Evolutionary conservation across 805 yeast species (phyloP).

Genomic region (Wickerhamiella shivajii): DNA sequence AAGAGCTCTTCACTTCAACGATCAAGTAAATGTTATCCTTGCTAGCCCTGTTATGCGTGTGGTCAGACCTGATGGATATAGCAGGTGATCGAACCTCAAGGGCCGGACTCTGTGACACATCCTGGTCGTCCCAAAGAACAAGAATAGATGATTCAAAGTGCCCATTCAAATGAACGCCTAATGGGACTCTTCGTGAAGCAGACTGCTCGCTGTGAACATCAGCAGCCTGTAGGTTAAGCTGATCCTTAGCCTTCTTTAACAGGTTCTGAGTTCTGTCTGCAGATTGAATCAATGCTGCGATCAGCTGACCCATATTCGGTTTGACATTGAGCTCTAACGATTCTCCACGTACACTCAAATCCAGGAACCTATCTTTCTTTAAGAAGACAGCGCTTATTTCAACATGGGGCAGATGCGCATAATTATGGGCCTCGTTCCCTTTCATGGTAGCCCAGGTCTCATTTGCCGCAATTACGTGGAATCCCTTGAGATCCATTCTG

Average conservation of each 20-base stretch:
- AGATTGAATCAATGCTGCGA: constrained; percentile 35
- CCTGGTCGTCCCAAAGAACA: no score
- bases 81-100: constrained; percentile 63
- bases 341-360: constrained; percentile 18
- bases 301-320: constrained; percentile 28
- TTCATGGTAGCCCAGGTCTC: constrained; percentile 34
- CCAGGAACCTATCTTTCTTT: constrained; percentile 9
- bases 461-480: constrained; percentile 46
- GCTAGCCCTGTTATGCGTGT: no score
- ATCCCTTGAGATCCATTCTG: constrained; percentile 50
- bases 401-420: constrained; percentile 20
- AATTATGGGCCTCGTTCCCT: constrained; percentile 21
- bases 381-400: constrained; percentile 13
- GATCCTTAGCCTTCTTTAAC: no score
- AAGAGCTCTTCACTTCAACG: constrained; percentile 28
- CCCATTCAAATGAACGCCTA: no score
- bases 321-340: constrained; percentile 18
- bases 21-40: neutral
- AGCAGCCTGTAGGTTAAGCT: no score
- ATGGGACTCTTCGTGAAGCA: no score
- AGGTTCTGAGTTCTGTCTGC: constrained; percentile 19
- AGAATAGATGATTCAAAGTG: no score
- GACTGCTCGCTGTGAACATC: no score
- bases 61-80: constrained; percentile 42
- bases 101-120: no score